Percentiles rank a stretch among this genome's conserved stretches.
These are phyloP conservation scores for Brettanomyces naardenensis DNA, from an alignment of 805 yeast genomes.

Conservation along the genomic window DNA sequence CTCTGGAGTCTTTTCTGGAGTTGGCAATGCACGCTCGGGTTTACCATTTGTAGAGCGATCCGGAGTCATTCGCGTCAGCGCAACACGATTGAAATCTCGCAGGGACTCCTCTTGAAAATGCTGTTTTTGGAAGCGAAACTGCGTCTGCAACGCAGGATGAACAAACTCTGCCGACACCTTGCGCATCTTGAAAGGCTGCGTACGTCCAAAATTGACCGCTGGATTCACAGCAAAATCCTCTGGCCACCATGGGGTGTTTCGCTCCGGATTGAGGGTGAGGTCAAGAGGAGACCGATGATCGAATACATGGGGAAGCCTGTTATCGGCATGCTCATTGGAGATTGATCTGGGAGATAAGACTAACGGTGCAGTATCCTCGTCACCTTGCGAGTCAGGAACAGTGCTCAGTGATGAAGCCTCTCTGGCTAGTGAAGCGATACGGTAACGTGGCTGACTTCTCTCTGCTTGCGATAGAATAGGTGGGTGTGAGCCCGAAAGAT, in stretches of 20 bases:
- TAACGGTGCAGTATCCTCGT: not conserved
- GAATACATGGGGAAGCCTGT: too few species aligned
- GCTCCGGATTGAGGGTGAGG: constrained; percentile 19
- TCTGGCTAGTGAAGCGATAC: too few species aligned
- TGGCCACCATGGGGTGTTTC: constrained; percentile 25
- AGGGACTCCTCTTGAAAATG: constrained; percentile 15
- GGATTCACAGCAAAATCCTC: constrained; percentile 30
- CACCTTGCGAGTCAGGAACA: constrained; percentile 5
- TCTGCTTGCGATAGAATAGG: not conserved
- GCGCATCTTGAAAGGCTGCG: constrained; percentile 15
- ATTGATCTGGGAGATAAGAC: not conserved
- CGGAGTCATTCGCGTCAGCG: constrained; percentile 1
- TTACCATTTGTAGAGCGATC: not conserved
- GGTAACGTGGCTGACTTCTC: not conserved
- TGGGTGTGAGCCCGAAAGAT: not conserved
- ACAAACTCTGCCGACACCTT: constrained; percentile 11
- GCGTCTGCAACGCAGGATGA: constrained; percentile 19
- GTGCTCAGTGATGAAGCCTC: too few species aligned
- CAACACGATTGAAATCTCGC: constrained; percentile 18
- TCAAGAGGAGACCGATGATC: constrained; percentile 15
- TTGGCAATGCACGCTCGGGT: constrained; percentile 6
- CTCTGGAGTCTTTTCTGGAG: constrained; percentile 20
- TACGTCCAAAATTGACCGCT: constrained; percentile 12
- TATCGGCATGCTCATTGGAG: not conserved
- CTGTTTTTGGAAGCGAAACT: constrained; percentile 15